Percentiles rank a stretch among this genome's conserved stretches.
phyloP scores from a whole-genome alignment of 805 yeast species.

The Kuraishia ogatae region DNA sequence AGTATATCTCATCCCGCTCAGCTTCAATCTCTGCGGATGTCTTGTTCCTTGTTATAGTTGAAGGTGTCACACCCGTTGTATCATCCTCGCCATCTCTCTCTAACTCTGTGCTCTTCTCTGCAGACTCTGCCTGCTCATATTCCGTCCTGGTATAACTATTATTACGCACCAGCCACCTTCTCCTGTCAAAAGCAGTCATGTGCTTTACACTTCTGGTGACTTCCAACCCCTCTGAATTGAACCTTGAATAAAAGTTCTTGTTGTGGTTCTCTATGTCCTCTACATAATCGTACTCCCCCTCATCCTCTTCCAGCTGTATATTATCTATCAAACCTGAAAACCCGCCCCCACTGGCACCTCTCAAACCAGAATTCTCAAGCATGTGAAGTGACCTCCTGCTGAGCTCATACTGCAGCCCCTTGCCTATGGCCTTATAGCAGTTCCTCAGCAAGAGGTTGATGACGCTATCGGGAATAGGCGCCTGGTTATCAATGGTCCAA shows the following conservation, averaged over 20 bases:
- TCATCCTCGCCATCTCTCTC: background rate
- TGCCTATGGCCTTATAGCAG: constrained; percentile 35
- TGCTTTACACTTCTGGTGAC: constrained; percentile 20
- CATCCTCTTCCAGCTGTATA: constrained; percentile 3
- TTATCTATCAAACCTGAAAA: background rate
- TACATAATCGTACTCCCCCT: constrained; percentile 5
- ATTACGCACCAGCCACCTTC: background rate
- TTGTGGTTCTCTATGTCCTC: constrained; percentile 18
- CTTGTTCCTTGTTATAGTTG: background rate
- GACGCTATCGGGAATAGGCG: constrained; percentile 23
- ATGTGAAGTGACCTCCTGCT: background rate
- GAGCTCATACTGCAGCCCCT: constrained; percentile 10
- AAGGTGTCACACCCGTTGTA: too few species aligned
- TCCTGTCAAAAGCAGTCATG: constrained; percentile 13
- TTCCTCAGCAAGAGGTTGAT: constrained; percentile 38
- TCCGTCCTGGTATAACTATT: constrained; percentile 3
- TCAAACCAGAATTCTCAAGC: background rate
- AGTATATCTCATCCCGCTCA: constrained; percentile 1
- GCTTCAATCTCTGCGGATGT: background rate
- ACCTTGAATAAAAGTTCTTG: constrained; percentile 16
- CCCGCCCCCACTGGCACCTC: background rate
- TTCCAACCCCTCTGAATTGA: constrained; percentile 13
- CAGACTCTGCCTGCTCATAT: background rate
- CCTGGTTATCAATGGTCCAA: constrained; percentile 23
- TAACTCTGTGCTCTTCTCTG: background rate